Evolutionary conservation across 768 basidiomycete species (phyloP).

Genomic region (Clathrus columnatus): DNA sequence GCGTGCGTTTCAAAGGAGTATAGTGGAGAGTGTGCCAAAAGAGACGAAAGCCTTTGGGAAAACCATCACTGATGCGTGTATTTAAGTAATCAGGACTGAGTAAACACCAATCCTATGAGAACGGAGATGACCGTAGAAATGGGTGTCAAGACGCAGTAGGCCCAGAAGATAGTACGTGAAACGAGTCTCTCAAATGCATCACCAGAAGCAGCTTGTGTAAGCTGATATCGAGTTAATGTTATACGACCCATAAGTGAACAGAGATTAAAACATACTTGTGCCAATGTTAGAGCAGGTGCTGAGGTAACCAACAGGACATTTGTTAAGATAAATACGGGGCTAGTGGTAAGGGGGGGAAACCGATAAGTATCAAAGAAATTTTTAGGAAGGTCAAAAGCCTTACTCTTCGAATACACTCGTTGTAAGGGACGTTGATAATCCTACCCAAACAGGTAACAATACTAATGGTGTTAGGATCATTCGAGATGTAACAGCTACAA

Average conservation of each 20-base stretch:
- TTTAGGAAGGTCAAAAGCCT: constrained; percentile 23
- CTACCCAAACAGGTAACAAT: constrained; percentile 66
- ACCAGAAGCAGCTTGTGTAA: constrained; percentile 77
- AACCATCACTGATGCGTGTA: no score
- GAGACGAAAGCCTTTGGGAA: no score
- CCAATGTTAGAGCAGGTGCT: constrained; percentile 70
- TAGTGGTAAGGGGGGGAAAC: constrained; percentile 22
- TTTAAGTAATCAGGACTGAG: constrained; percentile 33
- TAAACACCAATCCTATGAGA: constrained; percentile 58
- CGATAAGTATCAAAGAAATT: constrained; percentile 2
- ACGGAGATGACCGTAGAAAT: constrained; percentile 74
- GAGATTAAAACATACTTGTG: constrained; percentile 32
- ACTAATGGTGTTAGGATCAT: constrained; percentile 82
- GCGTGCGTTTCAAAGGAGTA: no score
- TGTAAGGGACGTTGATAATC: constrained; percentile 45
- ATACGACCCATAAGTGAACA: constrained; percentile 26
- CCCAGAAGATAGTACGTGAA: constrained; percentile 87
- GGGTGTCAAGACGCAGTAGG: constrained; percentile 83
- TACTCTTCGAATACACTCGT: constrained; percentile 63
- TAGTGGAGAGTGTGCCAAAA: no score
- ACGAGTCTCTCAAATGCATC: constrained; percentile 90
- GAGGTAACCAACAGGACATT: constrained; percentile 76
- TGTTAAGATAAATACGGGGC: constrained; percentile 81
- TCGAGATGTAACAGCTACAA: constrained; percentile 72
- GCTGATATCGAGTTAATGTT: constrained; percentile 29